phyloP scores from a whole-genome alignment of 108 stramenopile species.

The Conticribra weissflogii region DNA sequence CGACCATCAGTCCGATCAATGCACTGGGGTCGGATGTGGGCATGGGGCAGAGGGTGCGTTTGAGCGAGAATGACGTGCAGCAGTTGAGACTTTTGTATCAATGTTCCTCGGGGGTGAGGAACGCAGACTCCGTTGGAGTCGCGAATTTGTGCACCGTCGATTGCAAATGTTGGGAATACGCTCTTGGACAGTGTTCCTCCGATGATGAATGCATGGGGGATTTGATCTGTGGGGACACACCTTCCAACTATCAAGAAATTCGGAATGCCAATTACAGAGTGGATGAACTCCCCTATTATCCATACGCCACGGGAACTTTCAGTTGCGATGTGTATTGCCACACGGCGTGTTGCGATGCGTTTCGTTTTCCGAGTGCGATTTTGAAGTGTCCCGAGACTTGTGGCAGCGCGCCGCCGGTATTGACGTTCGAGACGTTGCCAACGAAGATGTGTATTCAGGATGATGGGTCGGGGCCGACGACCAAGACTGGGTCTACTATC shows the following conservation, averaged over 20 bases:
- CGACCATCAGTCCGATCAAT: slow-evolving; percentile 28
- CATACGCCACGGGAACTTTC: slow-evolving; percentile 1
- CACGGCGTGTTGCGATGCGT: slow-evolving; percentile 1
- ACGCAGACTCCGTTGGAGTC: slow-evolving; percentile 6
- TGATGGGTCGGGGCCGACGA: not conserved
- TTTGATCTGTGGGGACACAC: slow-evolving; percentile 36
- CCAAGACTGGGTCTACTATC: not conserved
- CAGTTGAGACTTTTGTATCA: slow-evolving; percentile 49
- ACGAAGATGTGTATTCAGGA: slow-evolving; percentile 18
- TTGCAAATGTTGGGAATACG: slow-evolving; percentile 51
- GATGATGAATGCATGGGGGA: slow-evolving; percentile 57
- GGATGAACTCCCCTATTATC: slow-evolving; percentile 14
- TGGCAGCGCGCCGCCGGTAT: not conserved
- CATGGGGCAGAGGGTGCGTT: slow-evolving; percentile 44
- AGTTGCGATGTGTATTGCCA: slow-evolving; percentile 17
- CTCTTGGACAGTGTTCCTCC: slow-evolving; percentile 20
- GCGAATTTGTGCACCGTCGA: slow-evolving; percentile 42
- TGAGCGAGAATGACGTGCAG: slow-evolving; percentile 40
- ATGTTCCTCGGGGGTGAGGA: slow-evolving; percentile 37
- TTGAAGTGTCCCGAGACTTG: slow-evolving; percentile 17
- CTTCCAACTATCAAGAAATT: not conserved
- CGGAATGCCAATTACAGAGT: not conserved
- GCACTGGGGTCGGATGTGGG: not conserved
- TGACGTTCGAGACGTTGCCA: not conserved
- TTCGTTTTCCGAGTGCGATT: slow-evolving; percentile 9